Evolutionary conservation across 2,329 filamentous ascomycete genomes (phyloP), one percentile per base, ranked within the genome.

Genomic region (Nemania diffusa): DNA sequence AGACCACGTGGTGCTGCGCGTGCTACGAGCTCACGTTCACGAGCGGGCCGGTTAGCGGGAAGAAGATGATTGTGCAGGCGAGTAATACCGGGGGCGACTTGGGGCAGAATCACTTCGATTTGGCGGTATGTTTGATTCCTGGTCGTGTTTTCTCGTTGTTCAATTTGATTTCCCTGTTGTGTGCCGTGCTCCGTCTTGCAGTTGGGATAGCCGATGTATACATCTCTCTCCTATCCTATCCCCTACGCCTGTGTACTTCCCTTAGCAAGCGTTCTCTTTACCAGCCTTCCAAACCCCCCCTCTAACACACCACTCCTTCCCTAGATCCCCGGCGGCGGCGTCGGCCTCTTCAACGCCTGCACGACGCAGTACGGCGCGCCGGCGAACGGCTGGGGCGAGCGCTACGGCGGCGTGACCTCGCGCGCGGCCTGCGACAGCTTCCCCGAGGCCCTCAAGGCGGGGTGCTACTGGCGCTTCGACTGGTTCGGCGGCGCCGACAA

Each of bases 391-490:
- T 87, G 85, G 85, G 87, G 87, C 67, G 81, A 83, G 61, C 83
- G 82, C 65, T 90, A 89, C 77, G 88, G 88, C 53, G 88, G 88
- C 56, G 80, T 89, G 69, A 78, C 79, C 22, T 82, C 81, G 57
- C 80, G 84, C 62, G 78, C 79, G 57, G 82, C 85, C 34, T 90
- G 88, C 78, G 79, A 82, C 67, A 74, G 76, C 58, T 85, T 88
- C 78, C 88, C 88, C 0, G 78, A 75, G 42, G 79, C 81, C 42
- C 81, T 90, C 58, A 84, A 87, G 79, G 80, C 78, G 9, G 88
- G 88, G 8, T 90, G 88, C 79, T 80, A 84, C 75, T 90, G 87
- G 85, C 85, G 87, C 67, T 90, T 89, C 74, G 85, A 89, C 79
- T 90, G 87, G 87, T 89, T 90, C 78, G 73, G 81, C 70, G 84